Conservation (phyloP, 1,139 yeast species). For the Kluyveromyces marxianus region DNA sequence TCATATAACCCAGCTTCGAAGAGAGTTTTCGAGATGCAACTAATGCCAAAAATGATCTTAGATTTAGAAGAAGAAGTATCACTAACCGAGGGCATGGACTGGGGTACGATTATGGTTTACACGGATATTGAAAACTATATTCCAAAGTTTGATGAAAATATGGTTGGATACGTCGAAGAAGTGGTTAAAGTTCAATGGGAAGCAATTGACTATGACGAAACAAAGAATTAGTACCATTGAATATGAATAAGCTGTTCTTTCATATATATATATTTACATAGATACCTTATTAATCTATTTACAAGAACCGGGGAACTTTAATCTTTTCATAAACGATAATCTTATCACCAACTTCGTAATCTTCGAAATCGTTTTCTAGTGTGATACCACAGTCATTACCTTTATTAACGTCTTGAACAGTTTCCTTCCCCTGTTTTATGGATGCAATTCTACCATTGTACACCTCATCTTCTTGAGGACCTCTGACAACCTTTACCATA, state of each 20-base stretch:
- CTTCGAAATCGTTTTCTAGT: constrained; percentile 58
- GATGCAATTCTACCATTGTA: constrained; percentile 66
- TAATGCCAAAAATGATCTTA: constrained; percentile 89
- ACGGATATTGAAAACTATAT: constrained; percentile 69
- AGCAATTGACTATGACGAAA: constrained; percentile 14
- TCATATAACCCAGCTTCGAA: constrained; percentile 53
- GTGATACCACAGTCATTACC: constrained; percentile 89
- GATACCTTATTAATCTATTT: constrained; percentile 9
- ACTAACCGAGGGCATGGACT: constrained; percentile 78
- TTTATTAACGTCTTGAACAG: constrained; percentile 66
- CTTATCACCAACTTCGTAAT: constrained; percentile 66
- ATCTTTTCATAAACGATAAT: constrained; percentile 70
- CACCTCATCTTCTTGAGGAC: constrained; percentile 39
- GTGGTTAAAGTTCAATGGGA: constrained; percentile 98
- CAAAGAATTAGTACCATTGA: not conserved
- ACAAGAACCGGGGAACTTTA: constrained; percentile 61
- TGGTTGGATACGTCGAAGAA: constrained; percentile 82
- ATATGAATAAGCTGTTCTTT: too few relatives aligned
- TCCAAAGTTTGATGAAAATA: constrained; percentile 51
- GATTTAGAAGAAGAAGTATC: constrained; percentile 56
- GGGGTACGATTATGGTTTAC: constrained; percentile 90
- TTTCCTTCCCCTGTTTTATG: constrained; percentile 78
- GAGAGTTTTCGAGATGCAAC: constrained; percentile 74
- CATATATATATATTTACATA: not conserved
- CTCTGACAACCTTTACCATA: constrained; percentile 57